These are phyloP conservation scores for Sporothrix mexicana DNA, from an alignment of 2,329 filamentous ascomycete genomes.

Conservation along the genomic window DNA sequence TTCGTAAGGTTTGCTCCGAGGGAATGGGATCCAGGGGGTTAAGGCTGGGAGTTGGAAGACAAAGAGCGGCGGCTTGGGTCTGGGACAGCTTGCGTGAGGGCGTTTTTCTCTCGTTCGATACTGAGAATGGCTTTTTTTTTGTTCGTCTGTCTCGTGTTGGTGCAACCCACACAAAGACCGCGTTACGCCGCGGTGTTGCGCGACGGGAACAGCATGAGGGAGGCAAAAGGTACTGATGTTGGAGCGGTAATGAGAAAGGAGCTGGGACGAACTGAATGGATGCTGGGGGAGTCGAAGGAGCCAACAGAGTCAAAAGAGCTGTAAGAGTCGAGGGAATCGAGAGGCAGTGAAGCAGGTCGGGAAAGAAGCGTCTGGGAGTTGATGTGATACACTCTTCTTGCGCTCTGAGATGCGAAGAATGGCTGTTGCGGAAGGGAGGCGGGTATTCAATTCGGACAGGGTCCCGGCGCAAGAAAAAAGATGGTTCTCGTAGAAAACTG, in stretches of 20 bases:
- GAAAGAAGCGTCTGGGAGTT: not conserved
- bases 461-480: not conserved
- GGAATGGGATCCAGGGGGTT: constrained; percentile 6
- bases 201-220: constrained; percentile 37
- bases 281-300: no score
- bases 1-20: not conserved
- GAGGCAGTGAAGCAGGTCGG: not conserved
- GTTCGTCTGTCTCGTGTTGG: constrained; percentile 4
- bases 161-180: constrained; percentile 34
- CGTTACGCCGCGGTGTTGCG: constrained; percentile 35
- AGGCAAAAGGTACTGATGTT: constrained; percentile 1
- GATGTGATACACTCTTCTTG: constrained; percentile 1
- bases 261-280: not conserved
- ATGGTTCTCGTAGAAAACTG: not conserved
- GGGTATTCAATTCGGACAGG: not conserved
- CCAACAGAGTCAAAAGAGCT: no score
- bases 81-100: constrained; percentile 6
- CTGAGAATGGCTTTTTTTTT: constrained; percentile 7
- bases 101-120: constrained; percentile 13
- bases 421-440: constrained; percentile 7
- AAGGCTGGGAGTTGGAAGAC: not conserved
- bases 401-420: constrained; percentile 1
- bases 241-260: not conserved
- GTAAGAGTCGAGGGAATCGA: not conserved
- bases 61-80: not conserved